phyloP scores from a whole-genome alignment of 192 early-diverging fungal genomes.

The Spizellomyces sp. region DNA sequence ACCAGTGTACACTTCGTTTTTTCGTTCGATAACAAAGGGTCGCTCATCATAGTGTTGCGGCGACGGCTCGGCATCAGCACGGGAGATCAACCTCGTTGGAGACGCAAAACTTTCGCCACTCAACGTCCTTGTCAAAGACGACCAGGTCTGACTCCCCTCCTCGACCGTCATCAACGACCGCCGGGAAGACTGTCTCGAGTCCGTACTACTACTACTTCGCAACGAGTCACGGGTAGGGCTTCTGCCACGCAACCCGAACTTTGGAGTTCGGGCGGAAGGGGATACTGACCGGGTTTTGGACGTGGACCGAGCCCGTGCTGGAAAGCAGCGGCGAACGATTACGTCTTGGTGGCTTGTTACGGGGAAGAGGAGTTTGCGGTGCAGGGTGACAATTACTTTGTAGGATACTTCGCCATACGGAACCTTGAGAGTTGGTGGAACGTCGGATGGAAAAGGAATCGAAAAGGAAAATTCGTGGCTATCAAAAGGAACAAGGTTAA shows the following conservation, averaged over 20 bases:
- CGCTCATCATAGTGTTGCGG: not conserved
- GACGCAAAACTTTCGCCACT: not conserved
- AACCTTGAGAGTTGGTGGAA: conserved; percentile 11
- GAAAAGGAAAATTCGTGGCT: conserved; percentile 16
- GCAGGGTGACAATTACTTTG: conserved; percentile 3
- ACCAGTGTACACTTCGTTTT: conserved; percentile 1
- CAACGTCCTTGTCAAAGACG: not conserved
- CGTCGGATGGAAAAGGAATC: conserved; percentile 9
- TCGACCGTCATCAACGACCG: too few relatives aligned
- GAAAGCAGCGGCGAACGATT: conserved; percentile 8
- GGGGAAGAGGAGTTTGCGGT: not conserved
- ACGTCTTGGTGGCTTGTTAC: not conserved
- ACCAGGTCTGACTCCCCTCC: too few relatives aligned
- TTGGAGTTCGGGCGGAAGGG: not conserved
- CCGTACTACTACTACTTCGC: too few relatives aligned
- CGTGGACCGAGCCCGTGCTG: not conserved
- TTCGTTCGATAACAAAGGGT: not conserved
- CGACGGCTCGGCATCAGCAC: not conserved
- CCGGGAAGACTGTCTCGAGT: too few relatives aligned
- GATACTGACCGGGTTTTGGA: not conserved
- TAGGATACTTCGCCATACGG: conserved; percentile 10
- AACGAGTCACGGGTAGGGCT: too few relatives aligned
- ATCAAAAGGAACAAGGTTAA: not conserved
- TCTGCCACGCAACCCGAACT: too few relatives aligned
- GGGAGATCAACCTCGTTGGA: not conserved